phyloP scores from a whole-genome alignment of 2,329 filamentous ascomycete genomes.

The Rhynchosporium secalis region DNA sequence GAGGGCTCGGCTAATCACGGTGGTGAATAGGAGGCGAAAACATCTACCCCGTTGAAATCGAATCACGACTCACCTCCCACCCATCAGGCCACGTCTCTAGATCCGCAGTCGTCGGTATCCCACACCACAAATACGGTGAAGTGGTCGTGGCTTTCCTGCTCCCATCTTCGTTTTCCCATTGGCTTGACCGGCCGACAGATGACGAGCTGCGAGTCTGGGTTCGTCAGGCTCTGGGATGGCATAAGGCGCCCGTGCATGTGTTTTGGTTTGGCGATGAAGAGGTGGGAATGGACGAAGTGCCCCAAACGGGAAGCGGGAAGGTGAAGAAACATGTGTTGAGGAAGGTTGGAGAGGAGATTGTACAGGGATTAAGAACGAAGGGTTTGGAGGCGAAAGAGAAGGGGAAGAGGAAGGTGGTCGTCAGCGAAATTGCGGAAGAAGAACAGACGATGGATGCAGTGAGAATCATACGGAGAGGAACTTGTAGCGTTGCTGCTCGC shows the following conservation, averaged over 20 bases:
- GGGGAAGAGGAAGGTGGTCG: constrained; percentile 1
- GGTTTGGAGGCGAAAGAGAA: too few relatives aligned
- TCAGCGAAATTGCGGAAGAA: not conserved
- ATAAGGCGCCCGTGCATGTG: constrained; percentile 71
- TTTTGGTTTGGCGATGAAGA: constrained; percentile 71
- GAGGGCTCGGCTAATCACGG: constrained; percentile 49
- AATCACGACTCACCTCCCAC: constrained; percentile 64
- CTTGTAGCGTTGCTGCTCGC: not conserved
- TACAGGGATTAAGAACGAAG: constrained; percentile 17
- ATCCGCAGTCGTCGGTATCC: constrained; percentile 63
- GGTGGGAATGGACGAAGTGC: constrained; percentile 52
- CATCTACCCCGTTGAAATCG: constrained; percentile 67
- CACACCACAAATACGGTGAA: constrained; percentile 65
- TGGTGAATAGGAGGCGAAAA: constrained; percentile 50
- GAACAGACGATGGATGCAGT: not conserved
- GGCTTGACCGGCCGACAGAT: constrained; percentile 65
- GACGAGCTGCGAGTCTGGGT: constrained; percentile 64
- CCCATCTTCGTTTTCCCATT: constrained; percentile 61
- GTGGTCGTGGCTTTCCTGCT: constrained; percentile 66
- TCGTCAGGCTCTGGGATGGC: constrained; percentile 58
- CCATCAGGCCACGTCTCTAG: constrained; percentile 50
- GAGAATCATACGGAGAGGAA: not conserved
- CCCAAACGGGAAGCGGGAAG: constrained; percentile 72
- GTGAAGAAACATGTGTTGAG: constrained; percentile 56
- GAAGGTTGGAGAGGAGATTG: constrained; percentile 27